Evolutionary conservation across 2,329 filamentous ascomycete species (phyloP), one percentile per base, ranked within the genome.

Genomic region (Nigrospora oryzae): DNA sequence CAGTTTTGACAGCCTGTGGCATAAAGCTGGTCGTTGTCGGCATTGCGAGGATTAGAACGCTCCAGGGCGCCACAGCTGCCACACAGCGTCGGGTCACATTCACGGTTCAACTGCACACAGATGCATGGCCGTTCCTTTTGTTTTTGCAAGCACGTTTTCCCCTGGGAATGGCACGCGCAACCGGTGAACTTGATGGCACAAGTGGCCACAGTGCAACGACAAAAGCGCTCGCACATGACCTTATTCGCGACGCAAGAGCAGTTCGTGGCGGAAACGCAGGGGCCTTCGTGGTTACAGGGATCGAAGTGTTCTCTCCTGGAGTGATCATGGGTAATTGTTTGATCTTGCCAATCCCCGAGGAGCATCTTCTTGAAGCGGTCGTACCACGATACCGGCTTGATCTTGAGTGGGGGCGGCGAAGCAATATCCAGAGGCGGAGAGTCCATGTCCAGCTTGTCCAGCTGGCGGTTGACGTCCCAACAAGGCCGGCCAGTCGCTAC

Each of bases 81-180:
- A 56, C 88, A 94, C 12, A 91, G 69, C 47, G 84, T 79, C 2
- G 86, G 81, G 54, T 93, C 88, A 56, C 88, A 94, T 64, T 94
- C 88, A 35, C 88, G 77, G 52, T 86, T 84, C 43, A 88, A 71
- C 54, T 77, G 72, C 16, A 81, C 70, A 55, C 88, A 94, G 13
- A 84, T 81, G 57, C 88, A 93, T 4, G 74, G 73, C 48, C 66
- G 64, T 45, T 79, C 76, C 49, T 74, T 75, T 52, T 81, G 69
- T 37, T 74, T 76, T 12, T 71, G 61, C 6, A 71, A 52, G 50
- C 81, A 85, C 1, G 71, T 73, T 57, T 77, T 77, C 44, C 84
- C 85, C 7, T 66, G 66, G 1, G 67, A 65, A 41, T 79, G 69
- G 55, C 86, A 91, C 3, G 71, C 73, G 56, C 81, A 85, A 2